Base-by-base conservation (phyloP, 2,329 filamentous ascomycete genomes). In the Coniochaeta hoffmannii region DNA sequence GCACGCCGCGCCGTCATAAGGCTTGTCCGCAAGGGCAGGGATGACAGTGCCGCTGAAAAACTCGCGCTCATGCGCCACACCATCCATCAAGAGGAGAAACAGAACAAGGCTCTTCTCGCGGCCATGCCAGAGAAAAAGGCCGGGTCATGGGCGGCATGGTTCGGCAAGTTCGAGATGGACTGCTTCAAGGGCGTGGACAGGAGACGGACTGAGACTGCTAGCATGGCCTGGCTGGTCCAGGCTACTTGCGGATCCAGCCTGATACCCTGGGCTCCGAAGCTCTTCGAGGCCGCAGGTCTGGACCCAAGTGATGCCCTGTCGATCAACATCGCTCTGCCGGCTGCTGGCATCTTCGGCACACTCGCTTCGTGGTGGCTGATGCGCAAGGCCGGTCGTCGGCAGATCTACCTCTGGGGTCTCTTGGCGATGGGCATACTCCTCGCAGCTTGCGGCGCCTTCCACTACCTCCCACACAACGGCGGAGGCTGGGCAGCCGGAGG, bases 1-100 rank as follows among this genome's bases (percentile, higher is more conserved):
- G 78, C 78, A 2, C 75, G 76, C 62, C 69, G 69, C 30, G 65
- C 76, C 0, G 70, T 79, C 12, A 69, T 73, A 11, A 72, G 76
- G 6, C 70, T 81, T 1, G 78, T 56, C 8, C 36, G 76, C 5
- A 71, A 68, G 28, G 58, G 71, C 12, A 69, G 76, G 55, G 69
- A 71, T 24, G 60, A 61, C 5, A 63, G 69, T 26, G 65, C 73
- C 44, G 63, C 64, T 8, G 68, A 71, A 28, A 68, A 69, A 1
- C 55, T 78, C 15, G 69, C 73, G 6, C 69, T 75, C 68, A 75
- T 77, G 63, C 61, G 69, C 4, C 68, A 75, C 52, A 78, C 75
- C 1, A 67, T 74, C 55, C 66, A 69, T 60, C 55, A 70, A 30
- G 72, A 74, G 54, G 66, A 67, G 56, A 58, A 61, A 19, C 58